Conservation (phyloP, 768 basidiomycete genomes). For the Roridomyces roridus region DNA sequence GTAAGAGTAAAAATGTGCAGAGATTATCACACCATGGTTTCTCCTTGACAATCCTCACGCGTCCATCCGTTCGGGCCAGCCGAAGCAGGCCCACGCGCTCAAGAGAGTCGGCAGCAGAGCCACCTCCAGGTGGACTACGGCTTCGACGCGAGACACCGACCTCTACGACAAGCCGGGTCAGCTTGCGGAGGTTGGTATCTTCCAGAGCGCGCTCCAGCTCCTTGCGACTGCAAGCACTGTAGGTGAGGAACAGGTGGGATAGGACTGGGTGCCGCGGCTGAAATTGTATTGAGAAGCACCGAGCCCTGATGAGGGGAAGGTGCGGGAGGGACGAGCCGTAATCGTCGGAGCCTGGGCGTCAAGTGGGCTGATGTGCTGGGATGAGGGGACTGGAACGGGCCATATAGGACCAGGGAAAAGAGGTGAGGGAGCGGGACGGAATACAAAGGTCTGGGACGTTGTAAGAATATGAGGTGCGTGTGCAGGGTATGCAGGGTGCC, state of each 20-base stretch:
- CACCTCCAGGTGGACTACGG: conserved; percentile 7
- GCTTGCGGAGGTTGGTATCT: conserved; percentile 10
- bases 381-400: conserved; percentile 10
- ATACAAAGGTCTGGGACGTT: conserved; percentile 16
- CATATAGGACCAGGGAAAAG: conserved; percentile 15
- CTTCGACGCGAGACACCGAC: conserved; percentile 9
- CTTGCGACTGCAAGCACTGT: conserved; percentile 3
- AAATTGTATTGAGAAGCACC: conserved; percentile 14
- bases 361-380: neutral
- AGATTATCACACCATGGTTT: too few relatives aligned
- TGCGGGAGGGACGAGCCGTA: conserved; percentile 10
- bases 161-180: conserved; percentile 20
- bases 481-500: conserved; percentile 13
- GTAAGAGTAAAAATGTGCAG: too few relatives aligned
- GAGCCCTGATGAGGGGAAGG: conserved; percentile 10
- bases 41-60: conserved; percentile 15
- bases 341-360: conserved; percentile 8
- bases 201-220: conserved; percentile 21
- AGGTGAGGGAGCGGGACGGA: conserved; percentile 8
- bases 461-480: conserved; percentile 11
- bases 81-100: conserved; percentile 11
- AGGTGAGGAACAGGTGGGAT: conserved; percentile 12
- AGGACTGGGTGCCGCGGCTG: conserved; percentile 13
- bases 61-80: conserved; percentile 16
- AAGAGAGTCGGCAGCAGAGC: neutral